A percentile compares a stretch with the other conserved stretches of the same genome.
phyloP scores from a whole-genome alignment of 805 yeast genomes.

The Wickerhamomyces mucosus region DNA sequence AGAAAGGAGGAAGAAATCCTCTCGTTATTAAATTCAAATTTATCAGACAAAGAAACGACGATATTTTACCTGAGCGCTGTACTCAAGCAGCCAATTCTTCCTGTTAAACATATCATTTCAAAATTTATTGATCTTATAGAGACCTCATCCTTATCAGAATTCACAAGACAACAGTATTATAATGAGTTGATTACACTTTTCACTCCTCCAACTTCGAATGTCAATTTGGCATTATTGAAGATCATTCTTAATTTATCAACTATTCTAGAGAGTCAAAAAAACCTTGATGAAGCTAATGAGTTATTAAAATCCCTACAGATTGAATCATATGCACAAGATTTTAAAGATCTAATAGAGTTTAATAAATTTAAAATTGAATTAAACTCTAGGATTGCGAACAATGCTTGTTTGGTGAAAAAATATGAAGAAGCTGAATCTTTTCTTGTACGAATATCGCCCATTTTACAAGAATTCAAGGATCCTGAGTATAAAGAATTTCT shows the following conservation, averaged over 20 bases:
- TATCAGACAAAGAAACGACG: slow-evolving; percentile 3
- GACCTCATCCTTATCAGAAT: neutral
- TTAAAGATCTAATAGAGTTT: slow-evolving; percentile 5
- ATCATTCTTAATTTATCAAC: slow-evolving; percentile 6
- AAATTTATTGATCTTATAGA: slow-evolving; percentile 6
- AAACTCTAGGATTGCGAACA: slow-evolving; percentile 12
- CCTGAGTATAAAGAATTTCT: neutral
- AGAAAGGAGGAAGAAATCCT: neutral
- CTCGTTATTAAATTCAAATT: neutral
- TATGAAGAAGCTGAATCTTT: slow-evolving; percentile 15
- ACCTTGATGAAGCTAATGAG: slow-evolving; percentile 4
- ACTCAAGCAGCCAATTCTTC: slow-evolving; percentile 14
- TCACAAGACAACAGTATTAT: slow-evolving; percentile 3
- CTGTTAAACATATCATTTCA: slow-evolving; percentile 10
- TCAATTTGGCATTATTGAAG: slow-evolving; percentile 8
- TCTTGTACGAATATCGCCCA: slow-evolving; percentile 11
- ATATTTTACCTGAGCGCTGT: slow-evolving; percentile 8
- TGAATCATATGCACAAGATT: slow-evolving; percentile 12
- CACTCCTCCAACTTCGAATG: slow-evolving; percentile 14
- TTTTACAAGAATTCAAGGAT: slow-evolving; percentile 4
- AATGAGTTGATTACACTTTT: slow-evolving; percentile 6
- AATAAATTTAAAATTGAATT: slow-evolving; percentile 9
- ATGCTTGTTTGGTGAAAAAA: slow-evolving; percentile 7
- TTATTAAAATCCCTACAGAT: slow-evolving; percentile 8
- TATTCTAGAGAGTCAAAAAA: slow-evolving; percentile 6